These are phyloP conservation scores for Tolypocladium sp. DNA, from an alignment of 2,329 filamentous ascomycete species.

Conservation along the genomic window DNA sequence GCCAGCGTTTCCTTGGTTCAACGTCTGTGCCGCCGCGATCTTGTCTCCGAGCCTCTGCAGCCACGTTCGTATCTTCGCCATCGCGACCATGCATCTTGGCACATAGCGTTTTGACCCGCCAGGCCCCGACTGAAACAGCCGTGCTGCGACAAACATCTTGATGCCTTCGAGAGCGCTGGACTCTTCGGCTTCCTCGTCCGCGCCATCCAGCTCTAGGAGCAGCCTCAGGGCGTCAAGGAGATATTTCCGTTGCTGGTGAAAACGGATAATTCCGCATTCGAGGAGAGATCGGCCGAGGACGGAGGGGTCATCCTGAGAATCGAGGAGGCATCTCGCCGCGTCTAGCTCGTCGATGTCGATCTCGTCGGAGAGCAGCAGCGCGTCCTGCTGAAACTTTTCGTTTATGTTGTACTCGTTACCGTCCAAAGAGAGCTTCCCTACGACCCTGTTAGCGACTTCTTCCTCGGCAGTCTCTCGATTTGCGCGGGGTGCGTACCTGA, in stretches of 20 bases:
- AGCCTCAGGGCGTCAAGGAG: slow-evolving; percentile 77
- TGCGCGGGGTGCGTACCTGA: slow-evolving; percentile 41
- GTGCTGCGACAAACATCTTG: slow-evolving; percentile 23
- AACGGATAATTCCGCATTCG: slow-evolving; percentile 74
- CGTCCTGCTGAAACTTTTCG: slow-evolving; percentile 75
- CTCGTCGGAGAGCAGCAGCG: slow-evolving; percentile 75
- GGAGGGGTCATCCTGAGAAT: slow-evolving; percentile 59
- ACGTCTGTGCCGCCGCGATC: slow-evolving; percentile 62
- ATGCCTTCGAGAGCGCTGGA: slow-evolving; percentile 20
- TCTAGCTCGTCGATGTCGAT: slow-evolving; percentile 85
- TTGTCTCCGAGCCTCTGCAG: slow-evolving; percentile 69
- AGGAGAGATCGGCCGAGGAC: slow-evolving; percentile 63
- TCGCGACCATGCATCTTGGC: slow-evolving; percentile 63
- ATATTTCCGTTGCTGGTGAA: slow-evolving; percentile 77
- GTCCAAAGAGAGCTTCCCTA: slow-evolving; percentile 68
- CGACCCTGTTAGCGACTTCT: slow-evolving; percentile 5
- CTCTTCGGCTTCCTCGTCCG: slow-evolving; percentile 43
- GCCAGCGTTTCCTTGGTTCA: slow-evolving; percentile 53
- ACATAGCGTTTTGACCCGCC: slow-evolving; percentile 52
- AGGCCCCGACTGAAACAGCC: slow-evolving; percentile 21
- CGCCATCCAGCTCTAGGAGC: slow-evolving; percentile 56
- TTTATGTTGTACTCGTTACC: slow-evolving; percentile 74
- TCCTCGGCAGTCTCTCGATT: neutral
- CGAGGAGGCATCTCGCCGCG: slow-evolving; percentile 67
- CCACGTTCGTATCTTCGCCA: slow-evolving; percentile 70